These are phyloP conservation scores for Babesia bigemina DNA, from an alignment of 169 alveolate genomes.

Conservation along the genomic window DNA sequence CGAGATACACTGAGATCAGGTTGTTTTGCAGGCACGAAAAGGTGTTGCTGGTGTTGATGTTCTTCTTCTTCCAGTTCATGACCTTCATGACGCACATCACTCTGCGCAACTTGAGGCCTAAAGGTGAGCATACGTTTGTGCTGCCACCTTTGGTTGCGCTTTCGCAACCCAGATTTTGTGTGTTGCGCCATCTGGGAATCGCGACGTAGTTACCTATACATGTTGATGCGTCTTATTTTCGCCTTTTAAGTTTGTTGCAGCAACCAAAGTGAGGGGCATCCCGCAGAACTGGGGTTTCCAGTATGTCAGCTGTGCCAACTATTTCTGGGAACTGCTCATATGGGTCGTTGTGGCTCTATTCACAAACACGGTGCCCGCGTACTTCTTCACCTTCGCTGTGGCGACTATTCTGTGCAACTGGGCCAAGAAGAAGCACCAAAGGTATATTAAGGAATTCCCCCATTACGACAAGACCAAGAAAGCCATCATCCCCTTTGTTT, in stretches of 20 bases:
- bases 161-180: not conserved
- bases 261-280: conserved; percentile 92
- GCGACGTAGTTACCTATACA: not conserved
- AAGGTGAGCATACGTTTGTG: conserved; percentile 66
- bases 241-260: conserved; percentile 39
- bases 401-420: conserved; percentile 88
- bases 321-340: conserved; percentile 94
- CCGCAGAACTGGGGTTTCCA: conserved; percentile 96
- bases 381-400: conserved; percentile 74
- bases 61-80: conserved; percentile 87
- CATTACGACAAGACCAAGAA: conserved; percentile 85
- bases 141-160: not conserved
- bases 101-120: conserved; percentile 90
- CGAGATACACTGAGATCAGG: conserved; percentile 84
- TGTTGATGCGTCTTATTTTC: conserved; percentile 23
- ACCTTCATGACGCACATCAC: conserved; percentile 92
- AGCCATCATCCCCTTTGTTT: conserved; percentile 89
- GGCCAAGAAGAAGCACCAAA: conserved; percentile 91
- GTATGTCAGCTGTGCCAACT: conserved; percentile 95
- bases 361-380: conserved; percentile 53
- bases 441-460: conserved; percentile 88
- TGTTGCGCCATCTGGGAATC: not conserved
- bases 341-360: conserved; percentile 91
- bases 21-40: conserved; percentile 42
- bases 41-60: conserved; percentile 49